These are phyloP conservation scores for Lactuca saligna DNA, from an alignment of 129 eudicot species.

Conservation along the genomic window DNA sequence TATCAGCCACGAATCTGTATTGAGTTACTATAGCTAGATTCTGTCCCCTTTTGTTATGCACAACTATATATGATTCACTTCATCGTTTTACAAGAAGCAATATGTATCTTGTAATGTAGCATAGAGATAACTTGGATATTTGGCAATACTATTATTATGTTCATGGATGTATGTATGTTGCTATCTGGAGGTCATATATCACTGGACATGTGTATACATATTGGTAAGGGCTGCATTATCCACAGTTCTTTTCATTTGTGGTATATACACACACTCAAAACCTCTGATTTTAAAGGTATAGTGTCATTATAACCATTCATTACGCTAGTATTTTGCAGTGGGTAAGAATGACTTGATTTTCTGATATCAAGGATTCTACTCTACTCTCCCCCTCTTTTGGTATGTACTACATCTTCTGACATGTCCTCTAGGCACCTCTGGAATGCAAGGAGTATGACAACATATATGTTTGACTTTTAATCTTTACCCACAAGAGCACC, in stretches of 20 bases:
- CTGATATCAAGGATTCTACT: neutral
- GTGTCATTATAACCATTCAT: neutral
- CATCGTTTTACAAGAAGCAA: neutral
- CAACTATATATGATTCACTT: neutral
- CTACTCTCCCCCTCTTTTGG: neutral
- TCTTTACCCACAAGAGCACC: too few species aligned
- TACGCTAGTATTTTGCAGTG: neutral
- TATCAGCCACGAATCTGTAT: neutral
- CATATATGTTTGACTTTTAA: too few species aligned
- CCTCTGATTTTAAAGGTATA: neutral
- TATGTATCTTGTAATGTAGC: neutral
- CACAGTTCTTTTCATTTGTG: too few species aligned
- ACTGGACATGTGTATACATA: neutral
- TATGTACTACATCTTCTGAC: too few species aligned
- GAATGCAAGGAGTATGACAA: too few species aligned
- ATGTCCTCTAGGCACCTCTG: too few species aligned
- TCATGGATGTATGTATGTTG: neutral
- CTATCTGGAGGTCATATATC: neutral
- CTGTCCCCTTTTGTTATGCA: neutral
- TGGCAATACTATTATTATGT: neutral
- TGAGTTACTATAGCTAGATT: neutral
- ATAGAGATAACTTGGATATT: slow-evolving; percentile 1
- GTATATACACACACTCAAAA: neutral
- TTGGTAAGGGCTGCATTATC: slow-evolving; percentile 2
- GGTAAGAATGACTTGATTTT: slow-evolving; percentile 5